Base-by-base conservation (phyloP, 345 rosid species). In the Litchi chinensis region DNA sequence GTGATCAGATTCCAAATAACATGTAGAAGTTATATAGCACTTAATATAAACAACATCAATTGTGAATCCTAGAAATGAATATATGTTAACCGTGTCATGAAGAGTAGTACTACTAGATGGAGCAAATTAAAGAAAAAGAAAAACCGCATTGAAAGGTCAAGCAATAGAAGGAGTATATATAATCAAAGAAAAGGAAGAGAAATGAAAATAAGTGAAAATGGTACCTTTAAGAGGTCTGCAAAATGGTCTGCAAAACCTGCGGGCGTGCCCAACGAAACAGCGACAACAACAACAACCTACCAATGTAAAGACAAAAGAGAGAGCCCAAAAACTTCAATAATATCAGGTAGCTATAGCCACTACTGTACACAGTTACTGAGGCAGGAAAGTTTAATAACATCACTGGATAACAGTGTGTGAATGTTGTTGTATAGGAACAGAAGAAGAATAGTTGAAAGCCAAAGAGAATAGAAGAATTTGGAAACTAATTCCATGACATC, bases 201-300 rank as follows among this genome's bases (percentile, higher is more conserved):
- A 70, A 32, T 32, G 16, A 77, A 67, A 70, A 32, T 32, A 22
- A 77, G 41, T 69, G 71, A 74, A 41, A 67, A 74, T 64, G 54
- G 60, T 77, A 81, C 90, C 87, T 84, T 82, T 69, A 75, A 79
- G 82, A 39, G 72, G 64, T 78, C 90, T 84, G 86, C 70, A 81
- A 75, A 83, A 81, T 71, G 72, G 64, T 78, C 90, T 84, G 86
- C 70, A 81, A 75, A 83, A 81, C 73, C 86, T 85, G 87, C 71
- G 71, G 76, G 79, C 77, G 71, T 87, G 88, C 80, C 88, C 86
- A 80, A 80, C 75, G 80, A 78, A 80, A 76, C 88, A 76, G 84
- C 85, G 80, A 82, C 83, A 81, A 80, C 69, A 83, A 79, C 83
- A 87, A 83, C 90, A 44, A 78, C 85, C 84, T 84, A 78, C 26